Base-by-base conservation (phyloP, 208 protist genomes). In the Wallacemonas collosoma region DNA sequence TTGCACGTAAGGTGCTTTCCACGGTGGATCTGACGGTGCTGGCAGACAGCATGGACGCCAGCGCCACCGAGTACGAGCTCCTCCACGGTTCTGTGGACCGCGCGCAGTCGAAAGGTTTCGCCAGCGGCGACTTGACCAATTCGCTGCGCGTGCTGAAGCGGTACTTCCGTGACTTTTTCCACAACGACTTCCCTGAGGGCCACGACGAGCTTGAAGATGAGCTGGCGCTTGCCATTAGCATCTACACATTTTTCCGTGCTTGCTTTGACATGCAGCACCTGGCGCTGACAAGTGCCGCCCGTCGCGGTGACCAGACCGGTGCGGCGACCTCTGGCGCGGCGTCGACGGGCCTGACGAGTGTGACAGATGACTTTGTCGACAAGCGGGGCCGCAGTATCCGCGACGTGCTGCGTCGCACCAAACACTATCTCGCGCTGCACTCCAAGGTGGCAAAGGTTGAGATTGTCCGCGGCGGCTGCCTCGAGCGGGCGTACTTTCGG, bases 401-500 rank as follows among this genome's bases (percentile, higher is more conserved):
- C 3, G 76, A 87, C 56, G 83, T 83, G 51, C 75, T 91, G 72
- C 69, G 79, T 26, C 77, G 79, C 64, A 80, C 74, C 6, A n/a
- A 44, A 12, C 80, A 62, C 47, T 82, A 89, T 73, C 70, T 62
- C 2, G 17, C 71, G 53, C 69, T 92, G 61, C 74, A 77, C 39
- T 68, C 48, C n/a, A 87, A 78, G 64, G 71, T 92, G 15, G 84
- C 75, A 7, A 92, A 81, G 70, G 82, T 92, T 17, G 87, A 92
- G 66, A 81, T 92, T 6, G 61, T 88, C 41, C 80, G 87, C 2
- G 72, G 81, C 35, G 84, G 83, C 14, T 54, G 58, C 41, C 79
- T 92, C 36, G 87, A 89, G 77, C 74, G 77, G n/a, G 84, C 86
- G n/a, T 92, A 92, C 79, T 92, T 92, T 65, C 80, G 87, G 3